phyloP scores from a whole-genome alignment of 805 yeast genomes.

The Saccharomyces paradoxus region DNA sequence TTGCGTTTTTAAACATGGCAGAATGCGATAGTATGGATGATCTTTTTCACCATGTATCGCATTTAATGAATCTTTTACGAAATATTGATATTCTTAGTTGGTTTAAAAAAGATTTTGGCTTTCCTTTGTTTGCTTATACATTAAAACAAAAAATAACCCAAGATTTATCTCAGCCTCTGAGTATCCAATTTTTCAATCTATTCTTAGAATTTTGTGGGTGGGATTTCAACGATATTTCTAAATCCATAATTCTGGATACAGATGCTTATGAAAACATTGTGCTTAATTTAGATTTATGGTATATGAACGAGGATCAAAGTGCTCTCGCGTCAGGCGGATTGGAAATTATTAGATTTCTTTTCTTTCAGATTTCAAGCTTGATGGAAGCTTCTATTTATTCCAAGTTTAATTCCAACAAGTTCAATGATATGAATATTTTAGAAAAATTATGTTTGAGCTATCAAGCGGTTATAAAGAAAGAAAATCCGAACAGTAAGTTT shows the following conservation, averaged over 20 bases:
- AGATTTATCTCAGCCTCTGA: slow-evolving; percentile 22
- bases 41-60: slow-evolving; percentile 11
- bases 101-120: slow-evolving; percentile 19
- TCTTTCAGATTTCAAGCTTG: slow-evolving; percentile 52
- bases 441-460: slow-evolving; percentile 26
- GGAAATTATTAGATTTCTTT: slow-evolving; percentile 43
- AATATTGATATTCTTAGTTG: slow-evolving; percentile 8
- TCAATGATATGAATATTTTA: slow-evolving; percentile 45
- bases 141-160: slow-evolving; percentile 7
- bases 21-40: slow-evolving; percentile 6
- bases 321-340: slow-evolving; percentile 6
- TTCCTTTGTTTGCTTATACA: slow-evolving; percentile 14
- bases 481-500: slow-evolving; percentile 32
- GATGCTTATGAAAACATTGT: slow-evolving; percentile 50
- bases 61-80: slow-evolving; percentile 14
- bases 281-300: slow-evolving; percentile 58
- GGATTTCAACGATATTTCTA: slow-evolving; percentile 40
- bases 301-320: slow-evolving; percentile 6
- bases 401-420: slow-evolving; percentile 42
- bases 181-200: slow-evolving; percentile 39
- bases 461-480: slow-evolving; percentile 30
- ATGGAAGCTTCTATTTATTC: slow-evolving; percentile 44
- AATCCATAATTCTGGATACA: slow-evolving; percentile 50
- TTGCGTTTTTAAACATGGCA: slow-evolving; percentile 12
- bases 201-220: slow-evolving; percentile 51